A percentile compares a stretch with the other conserved stretches of the same genome.
Conservation (phyloP, 257 asterid genomes). For the Solanum piurae region DNA sequence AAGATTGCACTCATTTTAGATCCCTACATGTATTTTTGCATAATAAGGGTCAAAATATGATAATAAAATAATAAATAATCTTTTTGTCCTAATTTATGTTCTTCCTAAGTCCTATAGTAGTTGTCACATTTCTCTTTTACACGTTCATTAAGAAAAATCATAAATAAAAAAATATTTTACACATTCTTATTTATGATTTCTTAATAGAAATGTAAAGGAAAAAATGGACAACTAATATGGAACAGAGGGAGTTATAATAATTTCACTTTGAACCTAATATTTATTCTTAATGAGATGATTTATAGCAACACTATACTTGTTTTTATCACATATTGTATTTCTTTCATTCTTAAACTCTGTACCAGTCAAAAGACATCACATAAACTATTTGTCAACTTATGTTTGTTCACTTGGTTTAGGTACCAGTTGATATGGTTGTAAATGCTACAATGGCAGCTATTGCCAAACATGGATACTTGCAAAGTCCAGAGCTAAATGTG, state of each 20-base stretch:
- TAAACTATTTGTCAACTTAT: not conserved
- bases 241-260: no score
- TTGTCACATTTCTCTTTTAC: not conserved
- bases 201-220: no score
- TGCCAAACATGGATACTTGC: conserved; percentile 21
- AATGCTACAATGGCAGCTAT: conserved; percentile 28
- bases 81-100: no score
- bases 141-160: no score
- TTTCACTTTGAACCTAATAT: not conserved
- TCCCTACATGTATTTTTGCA: not conserved
- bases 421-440: conserved; percentile 32
- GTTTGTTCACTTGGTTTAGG: not conserved
- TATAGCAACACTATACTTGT: not conserved
- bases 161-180: no score
- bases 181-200: no score
- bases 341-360: not conserved
- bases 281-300: not conserved
- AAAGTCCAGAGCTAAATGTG: conserved; percentile 2
- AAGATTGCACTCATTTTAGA: not conserved
- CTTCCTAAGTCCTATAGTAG: no score
- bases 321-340: not conserved
- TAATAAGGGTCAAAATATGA: not conserved
- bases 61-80: not conserved
- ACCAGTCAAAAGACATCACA: not conserved
- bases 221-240: no score